Evolutionary conservation across 2,329 filamentous ascomycete species (phyloP).

Genomic region (Talaromyces sp.): DNA sequence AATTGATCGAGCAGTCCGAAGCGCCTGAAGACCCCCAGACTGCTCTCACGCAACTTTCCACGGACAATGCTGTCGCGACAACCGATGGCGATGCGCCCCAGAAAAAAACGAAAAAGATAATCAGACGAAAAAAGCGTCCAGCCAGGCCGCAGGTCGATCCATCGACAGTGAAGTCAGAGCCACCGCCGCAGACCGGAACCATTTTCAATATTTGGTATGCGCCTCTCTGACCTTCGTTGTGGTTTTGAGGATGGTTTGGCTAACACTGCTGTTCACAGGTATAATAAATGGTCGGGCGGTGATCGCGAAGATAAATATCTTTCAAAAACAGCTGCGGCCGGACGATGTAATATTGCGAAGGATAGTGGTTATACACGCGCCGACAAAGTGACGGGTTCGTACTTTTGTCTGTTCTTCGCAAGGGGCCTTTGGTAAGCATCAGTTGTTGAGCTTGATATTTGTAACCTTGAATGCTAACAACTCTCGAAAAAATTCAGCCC

Average conservation of each 20-base stretch:
- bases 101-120: conserved; percentile 81
- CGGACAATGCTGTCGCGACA: conserved; percentile 15
- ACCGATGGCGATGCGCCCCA: conserved; percentile 24
- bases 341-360: conserved; percentile 77
- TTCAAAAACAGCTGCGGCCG: conserved; percentile 72
- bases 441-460: background rate
- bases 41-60: conserved; percentile 12
- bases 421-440: conserved; percentile 56
- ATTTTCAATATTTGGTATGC: conserved; percentile 96
- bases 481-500: conserved; percentile 34
- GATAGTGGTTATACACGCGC: conserved; percentile 76
- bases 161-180: conserved; percentile 72
- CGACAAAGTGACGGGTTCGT: conserved; percentile 70
- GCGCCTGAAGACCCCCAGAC: background rate
- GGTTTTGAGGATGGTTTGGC: background rate
- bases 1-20: conserved; percentile 27
- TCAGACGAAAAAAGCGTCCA: conserved; percentile 82
- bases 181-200: conserved; percentile 85
- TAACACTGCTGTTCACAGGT: background rate
- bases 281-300: conserved; percentile 47
- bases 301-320: conserved; percentile 89
- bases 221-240: background rate
- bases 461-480: conserved; percentile 15
- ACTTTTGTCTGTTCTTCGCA: conserved; percentile 90
- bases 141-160: conserved; percentile 88